Evolutionary conservation across 345 rosid genomes (phyloP), one percentile per base, ranked within the genome.

Genomic region (Carallia pectinifolia): DNA sequence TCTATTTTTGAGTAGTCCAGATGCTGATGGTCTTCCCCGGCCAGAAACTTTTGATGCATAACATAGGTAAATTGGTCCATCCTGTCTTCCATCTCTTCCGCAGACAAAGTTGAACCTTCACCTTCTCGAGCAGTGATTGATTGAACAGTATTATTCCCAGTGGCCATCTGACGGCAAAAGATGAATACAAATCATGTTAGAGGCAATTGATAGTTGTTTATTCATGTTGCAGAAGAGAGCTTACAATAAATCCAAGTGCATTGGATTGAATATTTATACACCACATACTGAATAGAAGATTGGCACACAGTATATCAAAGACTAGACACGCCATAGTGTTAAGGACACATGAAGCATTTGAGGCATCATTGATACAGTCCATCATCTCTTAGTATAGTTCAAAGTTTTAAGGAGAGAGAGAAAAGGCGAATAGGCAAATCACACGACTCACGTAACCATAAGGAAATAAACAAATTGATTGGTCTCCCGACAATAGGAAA

Each of bases 1-100:
- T 95, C 97, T 70, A 95, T 95, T 83, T 90, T 90, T 55, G 93
- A 63, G 81, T 90, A 95, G 85, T 95, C 99, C 44, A 90, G 76
- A 78, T 90, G 90, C 77, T 81, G 81, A 74, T 81, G 79, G 79
- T 95, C 99, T 89, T 95, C 97, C 7, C 99, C 97, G 0, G 89
- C 76, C 17, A 95, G 85, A 76, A 95, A 91, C 83, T 91, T 94
- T 72, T 88, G 98, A 61, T 94, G 93, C 97, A 90, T 92, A 37
- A 90, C 73, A 71, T 79, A 75, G 27, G 88, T 89, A 74, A 91
- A 90, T 34, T 88, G 97, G 67, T 90, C 93, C 92, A 95, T 84
- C 90, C 84, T 76, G 33, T 95, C 97, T 80, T 81, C 86, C 87
- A 83, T 84, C 53, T 92, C 97, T 70, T 81, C 94, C 2, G 70